Evolutionary conservation across 805 yeast genomes (phyloP).

Genomic region (Lipomyces spencermartinsiae): DNA sequence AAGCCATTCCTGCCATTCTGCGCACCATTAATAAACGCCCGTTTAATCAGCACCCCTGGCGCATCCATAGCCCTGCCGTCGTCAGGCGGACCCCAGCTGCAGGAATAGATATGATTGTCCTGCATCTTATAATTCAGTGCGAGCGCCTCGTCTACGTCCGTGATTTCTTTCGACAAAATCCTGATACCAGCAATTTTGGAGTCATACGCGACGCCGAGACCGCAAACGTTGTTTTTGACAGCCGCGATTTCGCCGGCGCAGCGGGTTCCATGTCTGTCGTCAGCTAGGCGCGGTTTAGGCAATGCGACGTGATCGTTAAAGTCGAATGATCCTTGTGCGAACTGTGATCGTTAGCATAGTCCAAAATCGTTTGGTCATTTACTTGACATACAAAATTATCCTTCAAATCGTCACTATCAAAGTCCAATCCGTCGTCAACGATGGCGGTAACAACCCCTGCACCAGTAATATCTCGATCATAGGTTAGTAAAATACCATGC

Average conservation of each 20-base stretch:
- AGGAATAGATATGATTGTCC: constrained; percentile 89
- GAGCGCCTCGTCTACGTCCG: constrained; percentile 89
- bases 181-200: constrained; percentile 89
- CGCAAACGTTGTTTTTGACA: constrained; percentile 80
- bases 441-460: constrained; percentile 82
- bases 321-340: constrained; percentile 85
- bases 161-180: constrained; percentile 79
- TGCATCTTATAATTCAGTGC: constrained; percentile 82
- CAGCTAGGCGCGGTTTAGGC: constrained; percentile 80
- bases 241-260: constrained; percentile 98
- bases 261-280: constrained; percentile 94
- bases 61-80: constrained; percentile 86
- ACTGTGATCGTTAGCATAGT: constrained; percentile 30
- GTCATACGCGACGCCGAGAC: constrained; percentile 94
- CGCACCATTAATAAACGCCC: constrained; percentile 84
- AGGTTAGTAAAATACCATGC: neutral
- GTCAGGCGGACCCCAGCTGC: constrained; percentile 99
- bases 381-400: constrained; percentile 56
- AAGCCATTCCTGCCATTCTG: constrained; percentile 78
- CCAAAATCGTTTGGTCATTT: neutral
- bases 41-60: constrained; percentile 77
- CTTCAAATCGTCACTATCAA: constrained; percentile 72
- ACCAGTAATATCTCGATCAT: constrained; percentile 66
- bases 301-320: constrained; percentile 74
- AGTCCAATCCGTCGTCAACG: constrained; percentile 94